These are phyloP conservation scores for Cladosporium sp. DNA, from an alignment of 2,329 filamentous ascomycete genomes.

Conservation along the genomic window DNA sequence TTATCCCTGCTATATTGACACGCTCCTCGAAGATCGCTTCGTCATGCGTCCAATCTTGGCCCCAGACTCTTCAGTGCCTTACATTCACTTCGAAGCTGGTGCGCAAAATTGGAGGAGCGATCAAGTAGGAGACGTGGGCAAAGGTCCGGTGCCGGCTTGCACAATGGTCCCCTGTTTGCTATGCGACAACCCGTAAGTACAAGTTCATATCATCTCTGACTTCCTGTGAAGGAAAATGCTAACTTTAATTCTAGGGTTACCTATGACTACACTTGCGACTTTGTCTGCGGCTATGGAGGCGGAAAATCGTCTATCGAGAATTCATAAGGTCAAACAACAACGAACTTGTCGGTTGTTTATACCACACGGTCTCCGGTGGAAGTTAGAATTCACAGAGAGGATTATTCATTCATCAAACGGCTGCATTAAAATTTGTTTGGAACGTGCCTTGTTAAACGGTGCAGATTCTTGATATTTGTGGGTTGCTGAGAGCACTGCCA, in stretches of 20 bases:
- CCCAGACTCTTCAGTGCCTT: not conserved
- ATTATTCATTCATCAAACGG: too few species aligned
- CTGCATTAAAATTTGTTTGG: too few species aligned
- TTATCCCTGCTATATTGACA: not conserved
- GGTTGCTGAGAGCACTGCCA: too few species aligned
- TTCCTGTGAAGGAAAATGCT: not conserved
- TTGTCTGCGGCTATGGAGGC: not conserved
- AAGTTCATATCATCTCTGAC: not conserved
- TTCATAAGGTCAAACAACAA: too few species aligned
- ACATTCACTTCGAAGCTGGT: not conserved
- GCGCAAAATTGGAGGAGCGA: not conserved
- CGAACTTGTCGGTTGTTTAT: too few species aligned
- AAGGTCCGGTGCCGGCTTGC: not conserved
- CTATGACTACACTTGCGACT: not conserved
- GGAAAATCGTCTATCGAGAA: not conserved
- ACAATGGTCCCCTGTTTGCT: not conserved
- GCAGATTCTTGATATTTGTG: too few species aligned
- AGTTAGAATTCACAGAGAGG: too few species aligned
- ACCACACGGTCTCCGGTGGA: too few species aligned
- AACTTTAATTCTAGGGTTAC: not conserved
- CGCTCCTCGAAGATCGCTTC: not conserved
- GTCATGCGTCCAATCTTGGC: not conserved
- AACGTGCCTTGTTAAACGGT: too few species aligned
- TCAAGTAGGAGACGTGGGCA: not conserved
- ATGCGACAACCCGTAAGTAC: not conserved